Conservation (phyloP, 352 stramenopile genomes). For the Phytophthora citrophthora region DNA sequence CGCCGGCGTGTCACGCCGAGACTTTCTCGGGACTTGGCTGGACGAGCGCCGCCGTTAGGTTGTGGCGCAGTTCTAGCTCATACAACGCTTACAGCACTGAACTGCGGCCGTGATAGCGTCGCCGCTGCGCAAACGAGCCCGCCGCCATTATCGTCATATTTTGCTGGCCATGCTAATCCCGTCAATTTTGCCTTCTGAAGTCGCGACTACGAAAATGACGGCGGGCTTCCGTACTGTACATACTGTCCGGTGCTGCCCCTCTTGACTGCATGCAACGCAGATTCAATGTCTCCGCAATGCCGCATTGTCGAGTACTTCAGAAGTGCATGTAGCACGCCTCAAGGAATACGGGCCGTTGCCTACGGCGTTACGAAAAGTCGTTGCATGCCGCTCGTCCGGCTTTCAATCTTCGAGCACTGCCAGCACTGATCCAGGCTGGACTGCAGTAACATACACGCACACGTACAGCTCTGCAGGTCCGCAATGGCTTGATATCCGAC, state of each 20-base stretch:
- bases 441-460: no score
- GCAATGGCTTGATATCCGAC: neutral
- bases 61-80: conserved; percentile 13
- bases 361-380: neutral
- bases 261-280: neutral
- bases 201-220: conserved; percentile 33
- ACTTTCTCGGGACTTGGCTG: conserved; percentile 23
- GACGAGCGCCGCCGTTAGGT: conserved; percentile 14
- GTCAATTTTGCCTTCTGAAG: conserved; percentile 18
- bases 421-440: neutral
- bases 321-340: neutral
- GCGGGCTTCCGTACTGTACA: no score
- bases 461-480: neutral
- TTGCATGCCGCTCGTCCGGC: conserved; percentile 5
- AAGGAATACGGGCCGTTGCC: no score
- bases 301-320: neutral
- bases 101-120: neutral
- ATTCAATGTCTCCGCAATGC: conserved; percentile 21
- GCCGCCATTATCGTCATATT: conserved; percentile 14
- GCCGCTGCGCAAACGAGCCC: conserved; percentile 21
- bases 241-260: no score
- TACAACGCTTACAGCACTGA: neutral
- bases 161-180: conserved; percentile 16
- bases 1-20: conserved; percentile 1
- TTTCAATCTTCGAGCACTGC: conserved; percentile 15